phyloP scores from a whole-genome alignment of 345 rosid genomes.

The Pugionium cornutum region DNA sequence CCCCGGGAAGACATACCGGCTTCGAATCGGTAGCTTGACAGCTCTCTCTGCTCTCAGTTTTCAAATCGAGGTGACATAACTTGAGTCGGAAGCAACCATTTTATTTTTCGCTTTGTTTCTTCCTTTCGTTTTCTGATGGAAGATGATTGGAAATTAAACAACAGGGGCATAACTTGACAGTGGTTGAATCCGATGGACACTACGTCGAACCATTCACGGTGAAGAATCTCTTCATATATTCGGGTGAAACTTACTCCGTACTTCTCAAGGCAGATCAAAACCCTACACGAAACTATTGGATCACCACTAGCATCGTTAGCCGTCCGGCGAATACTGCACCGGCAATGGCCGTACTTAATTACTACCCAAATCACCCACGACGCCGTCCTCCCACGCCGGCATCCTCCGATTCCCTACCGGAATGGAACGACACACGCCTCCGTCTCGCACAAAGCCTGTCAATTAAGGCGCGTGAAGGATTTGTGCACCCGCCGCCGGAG shows the following conservation, averaged over 20 bases:
- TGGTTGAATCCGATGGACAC: conserved; percentile 82
- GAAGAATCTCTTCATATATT: conserved; percentile 68
- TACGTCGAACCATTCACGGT: conserved; percentile 71
- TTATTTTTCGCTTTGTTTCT: not conserved
- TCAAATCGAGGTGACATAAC: conserved; percentile 61
- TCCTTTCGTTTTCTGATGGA: not conserved
- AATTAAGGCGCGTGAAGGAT: conserved; percentile 53
- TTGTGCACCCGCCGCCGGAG: conserved; percentile 48
- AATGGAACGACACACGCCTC: conserved; percentile 45
- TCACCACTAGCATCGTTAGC: conserved; percentile 56
- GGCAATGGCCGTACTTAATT: conserved; percentile 55
- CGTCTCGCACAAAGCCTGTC: conserved; percentile 55
- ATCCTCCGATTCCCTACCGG: conserved; percentile 40
- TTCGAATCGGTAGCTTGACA: conserved; percentile 60
- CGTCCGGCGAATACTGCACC: conserved; percentile 47
- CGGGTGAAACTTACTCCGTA: conserved; percentile 78
- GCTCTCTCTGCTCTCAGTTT: conserved; percentile 71
- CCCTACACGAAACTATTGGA: conserved; percentile 69
- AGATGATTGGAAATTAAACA: not conserved
- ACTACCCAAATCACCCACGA: conserved; percentile 59
- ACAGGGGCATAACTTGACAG: conserved; percentile 75
- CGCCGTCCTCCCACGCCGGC: conserved; percentile 47
- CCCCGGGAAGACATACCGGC: conserved; percentile 65
- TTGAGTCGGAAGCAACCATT: conserved; percentile 12
- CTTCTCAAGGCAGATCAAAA: conserved; percentile 57